Evolutionary conservation across 257 asterid species (phyloP).

Genomic region (Solanum infundibuliforme): DNA sequence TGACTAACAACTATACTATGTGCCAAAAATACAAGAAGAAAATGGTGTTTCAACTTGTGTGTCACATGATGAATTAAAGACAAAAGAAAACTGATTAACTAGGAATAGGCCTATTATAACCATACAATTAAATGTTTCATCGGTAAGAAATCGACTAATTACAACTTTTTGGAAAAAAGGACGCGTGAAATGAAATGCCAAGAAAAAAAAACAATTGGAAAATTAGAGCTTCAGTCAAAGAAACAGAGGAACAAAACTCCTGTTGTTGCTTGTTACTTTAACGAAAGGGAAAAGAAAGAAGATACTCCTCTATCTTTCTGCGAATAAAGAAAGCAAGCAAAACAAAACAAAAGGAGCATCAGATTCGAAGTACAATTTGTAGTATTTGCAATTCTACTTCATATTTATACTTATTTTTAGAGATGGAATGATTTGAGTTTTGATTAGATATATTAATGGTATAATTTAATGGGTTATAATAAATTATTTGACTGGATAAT

Average conservation of each 20-base stretch:
- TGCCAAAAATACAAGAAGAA: neutral
- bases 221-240: neutral
- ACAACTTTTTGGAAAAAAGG: neutral
- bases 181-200: neutral
- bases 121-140: neutral
- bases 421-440: neutral
- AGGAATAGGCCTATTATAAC: neutral
- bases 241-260: neutral
- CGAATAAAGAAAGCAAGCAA: neutral
- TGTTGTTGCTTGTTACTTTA: neutral
- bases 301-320: neutral
- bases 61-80: neutral
- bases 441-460: neutral
- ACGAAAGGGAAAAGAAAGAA: neutral
- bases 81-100: neutral
- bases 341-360: neutral
- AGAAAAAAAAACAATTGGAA: neutral
- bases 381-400: neutral
- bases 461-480: neutral
- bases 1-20: neutral
- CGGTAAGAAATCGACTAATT: neutral
- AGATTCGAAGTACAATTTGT: neutral
- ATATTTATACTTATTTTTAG: neutral
- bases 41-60: neutral
- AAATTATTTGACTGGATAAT: rapidly evolving